Evolutionary conservation across 306 rosid species (phyloP).

Genomic region (Dalbergia oliveri): DNA sequence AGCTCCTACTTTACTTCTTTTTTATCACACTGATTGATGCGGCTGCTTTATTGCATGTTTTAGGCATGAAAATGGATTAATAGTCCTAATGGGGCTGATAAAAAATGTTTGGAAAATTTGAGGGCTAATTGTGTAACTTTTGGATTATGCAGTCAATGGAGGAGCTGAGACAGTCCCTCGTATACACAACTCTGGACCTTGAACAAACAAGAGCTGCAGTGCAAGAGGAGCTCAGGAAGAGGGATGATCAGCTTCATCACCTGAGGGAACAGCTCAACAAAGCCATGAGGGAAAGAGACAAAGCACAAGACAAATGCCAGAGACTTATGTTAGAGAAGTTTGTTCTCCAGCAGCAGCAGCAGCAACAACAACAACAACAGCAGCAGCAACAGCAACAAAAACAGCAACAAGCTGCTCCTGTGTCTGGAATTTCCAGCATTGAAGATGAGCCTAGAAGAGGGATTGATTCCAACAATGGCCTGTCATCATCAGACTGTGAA

Average conservation of each 20-base stretch:
- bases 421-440: slow-evolving; percentile 89
- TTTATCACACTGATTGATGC: no score
- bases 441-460: slow-evolving; percentile 94
- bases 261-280: slow-evolving; percentile 70
- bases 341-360: slow-evolving; percentile 54
- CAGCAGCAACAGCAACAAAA: slow-evolving; percentile 55
- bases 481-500: slow-evolving; percentile 93
- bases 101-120: not conserved
- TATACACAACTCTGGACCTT: slow-evolving; percentile 77
- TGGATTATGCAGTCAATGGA: slow-evolving; percentile 69
- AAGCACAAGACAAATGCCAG: slow-evolving; percentile 78
- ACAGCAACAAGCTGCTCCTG: slow-evolving; percentile 59
- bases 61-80: not conserved
- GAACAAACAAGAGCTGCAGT: slow-evolving; percentile 78
- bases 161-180: slow-evolving; percentile 74
- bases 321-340: slow-evolving; percentile 72
- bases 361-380: slow-evolving; percentile 40
- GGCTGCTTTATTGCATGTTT: not conserved
- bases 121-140: slow-evolving; percentile 24
- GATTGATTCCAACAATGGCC: slow-evolving; percentile 78
- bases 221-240: slow-evolving; percentile 81
- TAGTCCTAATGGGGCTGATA: slow-evolving; percentile 14
- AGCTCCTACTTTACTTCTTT: not conserved
- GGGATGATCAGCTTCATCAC: slow-evolving; percentile 73
- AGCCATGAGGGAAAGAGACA: slow-evolving; percentile 78